Evolutionary conservation across 108 stramenopile species (phyloP), one percentile per base, ranked within the genome.

Genomic region (Schizochytrium sp.): DNA sequence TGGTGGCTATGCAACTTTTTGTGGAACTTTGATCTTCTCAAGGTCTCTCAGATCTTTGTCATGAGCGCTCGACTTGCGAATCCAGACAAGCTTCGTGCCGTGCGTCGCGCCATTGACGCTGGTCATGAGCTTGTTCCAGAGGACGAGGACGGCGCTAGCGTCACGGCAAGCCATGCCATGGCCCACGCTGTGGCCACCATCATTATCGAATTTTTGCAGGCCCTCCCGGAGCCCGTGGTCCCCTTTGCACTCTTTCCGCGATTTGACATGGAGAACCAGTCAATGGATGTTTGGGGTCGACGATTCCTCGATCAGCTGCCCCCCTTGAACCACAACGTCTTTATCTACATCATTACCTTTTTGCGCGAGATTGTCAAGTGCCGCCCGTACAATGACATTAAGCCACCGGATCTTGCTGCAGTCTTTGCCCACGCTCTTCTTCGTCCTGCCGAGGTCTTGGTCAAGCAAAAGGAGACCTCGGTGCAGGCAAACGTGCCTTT

Each of bases 321-420:
- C 21, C 96, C 97, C 28, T 92, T 98, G 47, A 95, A 96, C 83
- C 98, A 98, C 93, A 98, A 98, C 91, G 95, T 96, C 10, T 97
- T 99, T 87, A 96, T 97, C n/a, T 99, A 99, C 93, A 91, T 98
- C 58, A 92, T 97, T 58, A 97, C 97, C 23, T 97, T 99, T 89
- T 96, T 97, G 90, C 96, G 97, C 51, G 97, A 98, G 89, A 92
- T 95, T 14, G 93, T 99, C 25, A 89, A 95, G 55, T 92, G 95
- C 88, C 72, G 89, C 34, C 92, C 96, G 53, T 88, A 87, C 60
- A 97, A 98, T 76, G 90, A 89, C 48, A 72, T 96, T 55, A 91
- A 94, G 6, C 95, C 97, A 5, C 93, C 95, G 2, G 96, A 97
- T 88, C 88, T 97, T 53, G 96, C 97, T 10, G 76, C 89, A 6